Evolutionary conservation across 768 basidiomycete genomes (phyloP), one percentile per base, ranked within the genome.

Genomic region (Leccinum obscurum): DNA sequence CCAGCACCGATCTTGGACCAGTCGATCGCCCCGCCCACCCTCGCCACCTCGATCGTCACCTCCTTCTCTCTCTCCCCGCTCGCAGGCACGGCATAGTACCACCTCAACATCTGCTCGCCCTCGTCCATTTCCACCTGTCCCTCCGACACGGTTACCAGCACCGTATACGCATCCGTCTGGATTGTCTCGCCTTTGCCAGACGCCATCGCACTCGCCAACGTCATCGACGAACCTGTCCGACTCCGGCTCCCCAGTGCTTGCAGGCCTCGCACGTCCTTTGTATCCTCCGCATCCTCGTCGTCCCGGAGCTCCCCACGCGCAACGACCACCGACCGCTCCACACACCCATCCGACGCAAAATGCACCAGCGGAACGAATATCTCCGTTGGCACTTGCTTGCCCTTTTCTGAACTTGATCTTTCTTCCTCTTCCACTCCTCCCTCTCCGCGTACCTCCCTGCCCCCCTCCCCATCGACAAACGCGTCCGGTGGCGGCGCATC

Each of bases 351-450:
- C 62, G 81, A 79, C 3, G 89, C 92, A 70, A 87, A 99, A 71
- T 99, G 97, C 20, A 96, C 87, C 52, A 93, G 79, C 6, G 97
- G 97, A 1, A 98, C 72, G 71, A 83, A 99, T 22, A 98, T 87
- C 79, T 97, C 97, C 20, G 94, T 98, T n/a, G 87, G 81, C 30
- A 70, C 71, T 17, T 78, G 52, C 46, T 64, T 62, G 1, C 60
- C 54, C 55, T 64, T 62, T 54, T n/a, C 52, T 8, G 24, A 24
- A 15, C 10, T 39, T 13, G 34, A 35, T 35, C 37, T 39, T 1
- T 8, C 7, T 17, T 7, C 37, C 7, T 39, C 37, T 17, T 39
- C 37, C 37, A 17, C 37, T 39, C 14, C 37, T 35, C 35, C 37
- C 14, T 39, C 37, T 17, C 24, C 24, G 24, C 24, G 24, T 24